These are phyloP conservation scores for Raffaelea deltoideospora DNA, from an alignment of 2,329 filamentous ascomycete genomes.

Conservation along the genomic window DNA sequence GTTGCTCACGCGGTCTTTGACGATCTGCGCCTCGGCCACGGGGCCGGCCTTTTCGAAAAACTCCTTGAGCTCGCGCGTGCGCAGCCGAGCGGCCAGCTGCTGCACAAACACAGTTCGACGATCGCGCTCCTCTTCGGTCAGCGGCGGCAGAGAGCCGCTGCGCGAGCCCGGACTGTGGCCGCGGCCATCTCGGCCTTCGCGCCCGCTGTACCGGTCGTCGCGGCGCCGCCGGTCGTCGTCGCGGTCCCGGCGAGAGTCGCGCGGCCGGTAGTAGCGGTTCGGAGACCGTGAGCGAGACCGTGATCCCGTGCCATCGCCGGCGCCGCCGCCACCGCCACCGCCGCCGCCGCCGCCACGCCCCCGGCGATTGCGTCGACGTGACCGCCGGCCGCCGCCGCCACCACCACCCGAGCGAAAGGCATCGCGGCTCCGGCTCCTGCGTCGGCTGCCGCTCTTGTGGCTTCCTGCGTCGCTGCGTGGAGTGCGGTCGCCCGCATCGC, in stretches of 20 bases:
- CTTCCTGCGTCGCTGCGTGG: conserved; percentile 64
- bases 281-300: conserved; percentile 66
- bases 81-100: conserved; percentile 85
- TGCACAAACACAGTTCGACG: conserved; percentile 96
- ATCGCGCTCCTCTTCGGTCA: conserved; percentile 91
- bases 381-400: conserved; percentile 51
- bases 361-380: conserved; percentile 40
- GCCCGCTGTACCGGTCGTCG: too few species aligned
- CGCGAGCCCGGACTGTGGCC: conserved; percentile 19
- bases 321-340: conserved; percentile 18
- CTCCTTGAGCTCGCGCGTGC: conserved; percentile 79
- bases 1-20: conserved; percentile 91
- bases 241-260: conserved; percentile 28
- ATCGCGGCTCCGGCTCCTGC: conserved; percentile 64
- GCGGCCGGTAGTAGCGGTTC: conserved; percentile 40
- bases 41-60: conserved; percentile 94
- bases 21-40: conserved; percentile 95
- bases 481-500: conserved; percentile 23
- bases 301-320: conserved; percentile 44
- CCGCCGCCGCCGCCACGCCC: neutral
- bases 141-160: conserved; percentile 43
- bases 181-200: neutral
- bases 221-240: conserved; percentile 23
- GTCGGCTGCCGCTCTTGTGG: conserved; percentile 68
- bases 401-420: too few species aligned